Evolutionary conservation across 2,329 filamentous ascomycete species (phyloP).

Genomic region (Endoconidiophora laricicola): DNA sequence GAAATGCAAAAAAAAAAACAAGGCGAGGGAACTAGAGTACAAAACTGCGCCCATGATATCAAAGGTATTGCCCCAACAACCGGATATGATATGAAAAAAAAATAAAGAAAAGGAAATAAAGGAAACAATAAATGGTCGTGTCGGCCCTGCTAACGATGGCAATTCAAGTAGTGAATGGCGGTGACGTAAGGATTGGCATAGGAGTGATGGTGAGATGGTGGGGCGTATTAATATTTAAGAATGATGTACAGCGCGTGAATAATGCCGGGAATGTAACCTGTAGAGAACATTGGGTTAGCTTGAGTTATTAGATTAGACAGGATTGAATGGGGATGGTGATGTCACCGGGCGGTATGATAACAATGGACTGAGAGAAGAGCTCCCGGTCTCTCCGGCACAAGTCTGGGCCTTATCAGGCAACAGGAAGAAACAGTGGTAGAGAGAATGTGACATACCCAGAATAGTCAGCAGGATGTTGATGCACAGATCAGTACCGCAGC

Average conservation of each 20-base stretch:
- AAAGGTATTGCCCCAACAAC: too few species aligned
- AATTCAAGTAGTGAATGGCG: too few species aligned
- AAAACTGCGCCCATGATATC: too few species aligned
- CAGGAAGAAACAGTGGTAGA: not conserved
- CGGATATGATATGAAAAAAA: too few species aligned
- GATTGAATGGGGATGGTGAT: not conserved
- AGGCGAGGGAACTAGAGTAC: slow-evolving; percentile 35
- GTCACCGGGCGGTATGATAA: not conserved
- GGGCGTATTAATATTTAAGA: slow-evolving; percentile 53
- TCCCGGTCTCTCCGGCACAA: not conserved
- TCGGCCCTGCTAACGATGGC: too few species aligned
- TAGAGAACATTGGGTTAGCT: slow-evolving; percentile 2
- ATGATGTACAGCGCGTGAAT: slow-evolving; percentile 92
- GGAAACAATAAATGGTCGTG: too few species aligned
- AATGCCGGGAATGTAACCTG: slow-evolving; percentile 57
- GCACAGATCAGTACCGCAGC: slow-evolving; percentile 70
- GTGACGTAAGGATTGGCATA: too few species aligned
- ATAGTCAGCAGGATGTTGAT: slow-evolving; percentile 87
- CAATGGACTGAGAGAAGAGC: too few species aligned
- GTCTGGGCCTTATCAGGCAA: not conserved
- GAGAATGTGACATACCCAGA: slow-evolving; percentile 29
- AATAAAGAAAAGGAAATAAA: too few species aligned
- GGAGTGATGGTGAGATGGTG: too few species aligned
- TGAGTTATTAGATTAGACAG: not conserved
- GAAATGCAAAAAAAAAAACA: slow-evolving; percentile 21